phyloP scores from a whole-genome alignment of 129 eudicot genomes.

The Centaurea solstitialis region DNA sequence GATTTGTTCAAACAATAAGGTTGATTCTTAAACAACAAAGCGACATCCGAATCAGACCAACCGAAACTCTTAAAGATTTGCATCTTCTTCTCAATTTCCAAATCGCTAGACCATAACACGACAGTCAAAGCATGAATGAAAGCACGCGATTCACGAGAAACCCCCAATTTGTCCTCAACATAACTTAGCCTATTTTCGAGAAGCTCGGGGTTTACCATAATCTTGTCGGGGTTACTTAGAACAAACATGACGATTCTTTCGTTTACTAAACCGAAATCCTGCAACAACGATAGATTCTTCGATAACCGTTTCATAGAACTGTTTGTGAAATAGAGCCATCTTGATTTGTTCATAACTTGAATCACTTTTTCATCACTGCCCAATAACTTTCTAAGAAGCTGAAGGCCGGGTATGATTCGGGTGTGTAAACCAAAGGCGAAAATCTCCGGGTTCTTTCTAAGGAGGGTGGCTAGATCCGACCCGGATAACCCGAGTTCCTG shows the following conservation, averaged over 20 bases:
- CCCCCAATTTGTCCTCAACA: slow-evolving; percentile 31
- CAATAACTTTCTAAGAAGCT: slow-evolving; percentile 18
- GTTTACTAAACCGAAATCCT: slow-evolving; percentile 28
- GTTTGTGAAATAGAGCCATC: slow-evolving; percentile 27
- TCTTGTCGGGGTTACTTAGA: slow-evolving; percentile 14
- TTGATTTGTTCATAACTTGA: slow-evolving; percentile 24
- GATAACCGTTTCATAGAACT: slow-evolving; percentile 5
- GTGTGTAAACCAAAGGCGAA: slow-evolving; percentile 28
- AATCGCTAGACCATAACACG: slow-evolving; percentile 1
- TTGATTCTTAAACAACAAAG: slow-evolving; percentile 22
- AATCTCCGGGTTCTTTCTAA: slow-evolving; percentile 14
- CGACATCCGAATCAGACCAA: slow-evolving; percentile 38
- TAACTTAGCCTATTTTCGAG: slow-evolving; percentile 13
- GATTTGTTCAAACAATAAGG: slow-evolving; percentile 30
- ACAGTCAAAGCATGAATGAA: slow-evolving; percentile 38
- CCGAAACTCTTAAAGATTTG: slow-evolving; percentile 42
- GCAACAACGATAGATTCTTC: slow-evolving; percentile 18
- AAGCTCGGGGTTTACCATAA: slow-evolving; percentile 10
- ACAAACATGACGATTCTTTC: slow-evolving; percentile 27
- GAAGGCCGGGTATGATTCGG: slow-evolving; percentile 33
- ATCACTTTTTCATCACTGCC: slow-evolving; percentile 43
- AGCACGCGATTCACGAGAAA: slow-evolving; percentile 13
- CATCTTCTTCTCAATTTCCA: slow-evolving; percentile 26
- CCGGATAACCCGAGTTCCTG: slow-evolving; percentile 46
- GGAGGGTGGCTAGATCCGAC: slow-evolving; percentile 35